Base-by-base conservation (phyloP, 2,329 filamentous ascomycete species). In the Shiraia sp. region DNA sequence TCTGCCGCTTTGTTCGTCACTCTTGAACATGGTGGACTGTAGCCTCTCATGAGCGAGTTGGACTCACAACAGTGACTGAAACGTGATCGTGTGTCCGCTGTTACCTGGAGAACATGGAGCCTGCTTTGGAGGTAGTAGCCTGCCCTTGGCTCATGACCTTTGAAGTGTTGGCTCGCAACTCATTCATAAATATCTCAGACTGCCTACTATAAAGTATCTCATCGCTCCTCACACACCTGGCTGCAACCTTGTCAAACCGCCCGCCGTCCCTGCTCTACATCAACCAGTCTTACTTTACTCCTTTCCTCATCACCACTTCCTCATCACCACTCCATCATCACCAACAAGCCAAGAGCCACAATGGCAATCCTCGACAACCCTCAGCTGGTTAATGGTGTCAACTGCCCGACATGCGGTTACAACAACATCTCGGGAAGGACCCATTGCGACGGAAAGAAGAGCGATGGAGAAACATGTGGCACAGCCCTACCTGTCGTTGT, bases 361-460 rank as follows among this genome's bases (percentile, higher is more conserved):
- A 40, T 40, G 29, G 37, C 29, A 25, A n/a, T 29, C 24, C 8
- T 32, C 29, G 16, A n/a, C 19, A 13, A 16, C 27, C 32, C 26
- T 23, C 15, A 38, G 27, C 28, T 24, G 12, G 34, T 44, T 12
- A 32, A 44, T 29, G 19, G 4, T 13, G 35, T 29, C 12, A 39
- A 32, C 23, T 44, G 34, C 24, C 16, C 34, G 25, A 32, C 17
- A 38, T 44, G 28, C 23, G 34, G 34, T 27, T 44, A 38, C 28
- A 44, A 39, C 16, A 39, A 44, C 32, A 38, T 44, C 5, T 15
- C 34, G 12, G 19, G 34, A 17, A 44, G 34, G 29, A 17, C 12
- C 28, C 31, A 13, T 9, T 44, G 34, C 17, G 27, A 44, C 33
- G 40, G 34, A 15, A 37, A 6, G 29, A 14, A 30, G 15, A 10